A percentile compares a stretch with the other conserved stretches of the same genome.
Conservation (phyloP, 345 rosid species). For the Euphorbia pulcherrima region DNA sequence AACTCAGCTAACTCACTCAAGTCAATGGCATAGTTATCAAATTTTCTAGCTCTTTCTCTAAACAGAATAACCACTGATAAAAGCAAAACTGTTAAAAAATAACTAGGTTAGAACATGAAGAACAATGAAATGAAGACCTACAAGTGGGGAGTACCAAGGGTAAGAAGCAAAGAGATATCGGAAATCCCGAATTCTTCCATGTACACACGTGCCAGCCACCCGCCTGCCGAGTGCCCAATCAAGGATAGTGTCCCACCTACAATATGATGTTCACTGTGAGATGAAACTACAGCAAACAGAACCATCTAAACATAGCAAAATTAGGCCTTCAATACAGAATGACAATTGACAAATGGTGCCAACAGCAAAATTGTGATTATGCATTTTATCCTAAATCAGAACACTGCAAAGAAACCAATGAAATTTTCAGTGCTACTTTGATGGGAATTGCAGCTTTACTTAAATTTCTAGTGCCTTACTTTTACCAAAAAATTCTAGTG, state of each 20-base stretch:
- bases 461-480: no score
- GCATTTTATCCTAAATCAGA: not conserved
- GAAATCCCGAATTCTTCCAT: slow-evolving; percentile 70
- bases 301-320: not conserved
- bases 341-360: not conserved
- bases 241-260: slow-evolving; percentile 59
- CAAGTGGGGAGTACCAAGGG: slow-evolving; percentile 97
- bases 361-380: not conserved
- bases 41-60: not conserved
- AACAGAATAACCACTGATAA: slow-evolving; percentile 3
- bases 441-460: no score
- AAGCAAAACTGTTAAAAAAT: not conserved
- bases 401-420: no score
- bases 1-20: not conserved
- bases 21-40: not conserved
- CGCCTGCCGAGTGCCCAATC: slow-evolving; percentile 97
- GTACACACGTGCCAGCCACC: slow-evolving; percentile 95
- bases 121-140: slow-evolving; percentile 42
- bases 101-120: not conserved
- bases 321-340: not conserved
- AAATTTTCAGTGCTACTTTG: no score
- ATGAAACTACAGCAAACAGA: not conserved
- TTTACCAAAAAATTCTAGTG: no score
- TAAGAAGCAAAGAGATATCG: slow-evolving; percentile 63
- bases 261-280: slow-evolving; percentile 18